These are phyloP conservation scores for Carex cristatella DNA, from an alignment of 176 grass and related monocot genomes.

Conservation along the genomic window DNA sequence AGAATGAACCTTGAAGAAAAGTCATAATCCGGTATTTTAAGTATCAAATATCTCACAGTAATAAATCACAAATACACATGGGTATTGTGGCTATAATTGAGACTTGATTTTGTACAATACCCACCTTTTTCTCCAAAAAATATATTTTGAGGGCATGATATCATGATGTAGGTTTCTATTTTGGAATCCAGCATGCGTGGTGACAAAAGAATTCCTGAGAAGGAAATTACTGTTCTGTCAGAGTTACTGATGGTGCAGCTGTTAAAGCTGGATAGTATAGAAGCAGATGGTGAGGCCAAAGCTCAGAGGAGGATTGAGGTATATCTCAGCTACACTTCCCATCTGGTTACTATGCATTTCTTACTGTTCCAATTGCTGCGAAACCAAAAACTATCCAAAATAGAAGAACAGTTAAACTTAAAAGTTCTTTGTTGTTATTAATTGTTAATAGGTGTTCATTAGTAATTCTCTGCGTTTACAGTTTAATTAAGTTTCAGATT, in stretches of 20 bases:
- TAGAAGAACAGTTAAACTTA: neutral
- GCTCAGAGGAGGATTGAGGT: slow-evolving; percentile 82
- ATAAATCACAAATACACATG: neutral
- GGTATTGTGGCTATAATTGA: neutral
- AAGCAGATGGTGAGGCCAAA: slow-evolving; percentile 87
- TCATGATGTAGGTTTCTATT: slow-evolving; percentile 49
- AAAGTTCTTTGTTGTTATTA: neutral
- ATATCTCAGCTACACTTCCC: neutral
- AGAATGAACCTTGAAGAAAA: neutral
- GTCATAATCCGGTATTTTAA: too few species aligned
- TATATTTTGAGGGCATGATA: neutral
- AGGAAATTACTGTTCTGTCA: slow-evolving; percentile 68
- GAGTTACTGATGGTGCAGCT: slow-evolving; percentile 92
- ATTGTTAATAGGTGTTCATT: neutral
- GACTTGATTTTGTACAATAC: neutral
- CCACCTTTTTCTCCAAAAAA: neutral
- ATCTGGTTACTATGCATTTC: neutral
- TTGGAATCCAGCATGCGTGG: slow-evolving; percentile 53
- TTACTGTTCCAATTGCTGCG: neutral
- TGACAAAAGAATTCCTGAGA: slow-evolving; percentile 62
- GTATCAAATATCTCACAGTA: neutral
- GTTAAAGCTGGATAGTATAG: slow-evolving; percentile 75
- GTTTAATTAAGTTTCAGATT: neutral
- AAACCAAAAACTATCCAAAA: neutral
- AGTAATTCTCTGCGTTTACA: neutral